phyloP scores from a whole-genome alignment of 805 yeast genomes.

The Zygosaccharomyces siamensis region DNA sequence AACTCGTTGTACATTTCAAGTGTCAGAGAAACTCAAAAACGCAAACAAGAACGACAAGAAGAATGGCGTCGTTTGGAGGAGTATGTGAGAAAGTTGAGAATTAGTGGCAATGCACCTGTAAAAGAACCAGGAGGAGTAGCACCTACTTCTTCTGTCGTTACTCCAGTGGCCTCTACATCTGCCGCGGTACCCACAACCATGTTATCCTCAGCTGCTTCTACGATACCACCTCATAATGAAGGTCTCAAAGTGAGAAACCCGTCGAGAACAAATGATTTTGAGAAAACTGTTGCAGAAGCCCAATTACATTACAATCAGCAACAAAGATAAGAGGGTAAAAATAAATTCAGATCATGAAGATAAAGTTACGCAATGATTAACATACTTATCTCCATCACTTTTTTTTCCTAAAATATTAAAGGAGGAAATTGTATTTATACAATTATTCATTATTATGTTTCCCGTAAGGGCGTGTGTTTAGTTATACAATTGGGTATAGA shows the following conservation, averaged over 20 bases:
- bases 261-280: neutral
- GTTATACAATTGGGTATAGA: constrained; percentile 3
- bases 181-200: neutral
- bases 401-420: neutral
- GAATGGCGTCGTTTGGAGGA: constrained; percentile 69
- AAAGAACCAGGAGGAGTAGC: neutral
- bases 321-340: neutral
- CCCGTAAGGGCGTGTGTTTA: constrained; percentile 1
- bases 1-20: constrained; percentile 81
- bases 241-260: constrained; percentile 2
- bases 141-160: neutral
- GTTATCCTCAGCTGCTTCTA: neutral
- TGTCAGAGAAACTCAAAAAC: constrained; percentile 63
- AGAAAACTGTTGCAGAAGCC: neutral
- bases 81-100: constrained; percentile 41
- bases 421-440: constrained; percentile 1
- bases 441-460: neutral
- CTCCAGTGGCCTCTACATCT: neutral
- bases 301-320: neutral
- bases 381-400: neutral
- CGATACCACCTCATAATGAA: neutral
- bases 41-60: constrained; percentile 56
- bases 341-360: neutral
- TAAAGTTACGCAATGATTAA: neutral
- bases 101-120: constrained; percentile 10